Base-by-base conservation (phyloP, 768 basidiomycete genomes). In the Cytidiella melzeri region DNA sequence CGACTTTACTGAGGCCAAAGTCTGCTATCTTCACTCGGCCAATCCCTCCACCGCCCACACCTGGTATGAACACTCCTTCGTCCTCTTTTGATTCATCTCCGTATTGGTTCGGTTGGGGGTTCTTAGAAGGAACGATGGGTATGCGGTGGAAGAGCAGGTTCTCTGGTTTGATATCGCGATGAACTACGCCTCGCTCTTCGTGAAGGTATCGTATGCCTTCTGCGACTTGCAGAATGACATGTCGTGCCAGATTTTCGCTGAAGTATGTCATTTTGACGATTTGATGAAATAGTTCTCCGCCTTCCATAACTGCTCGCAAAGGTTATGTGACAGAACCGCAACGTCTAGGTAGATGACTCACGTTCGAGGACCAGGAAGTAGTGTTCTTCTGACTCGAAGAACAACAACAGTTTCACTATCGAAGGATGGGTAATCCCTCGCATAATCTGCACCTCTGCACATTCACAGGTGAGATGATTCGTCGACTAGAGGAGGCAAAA, bases 211-310 rank as follows among this genome's bases (percentile, higher is more conserved):
- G 81, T 41, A 99, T 97, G 18, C 90, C 96, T 13, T 91, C 78
- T 0, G 91, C 92, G 21, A 96, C 93, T 69, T 99, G 96, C 0
- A 96, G 72, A 58, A 99, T 97, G 60, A 98, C 94, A 64, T 98
- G 96, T 10, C 94, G 84, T 4, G 96, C 79, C n/a, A 99, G 84
- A 50, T 87, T 90, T 69, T 99, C 96, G 66, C 88, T 92, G 66
- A 99, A 99, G 69, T 98, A 99, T 3, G 96, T 99, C 53, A 98
- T 79, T 65, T 96, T 98, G 69, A 99, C 96, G 63, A 97, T 97
- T 65, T 96, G 94, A 64, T 97, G 93, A 73, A 99, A 99, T 2
- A 99, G 75, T 66, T 99, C 96, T 53, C 96, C 96, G 51, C 96
- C 96, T 64, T 87, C 89, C 92, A 97, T 89, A 41, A 98, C 91